phyloP scores from a whole-genome alignment of 371 early-diverging fungal species.

The Catenaria anguillulae region DNA sequence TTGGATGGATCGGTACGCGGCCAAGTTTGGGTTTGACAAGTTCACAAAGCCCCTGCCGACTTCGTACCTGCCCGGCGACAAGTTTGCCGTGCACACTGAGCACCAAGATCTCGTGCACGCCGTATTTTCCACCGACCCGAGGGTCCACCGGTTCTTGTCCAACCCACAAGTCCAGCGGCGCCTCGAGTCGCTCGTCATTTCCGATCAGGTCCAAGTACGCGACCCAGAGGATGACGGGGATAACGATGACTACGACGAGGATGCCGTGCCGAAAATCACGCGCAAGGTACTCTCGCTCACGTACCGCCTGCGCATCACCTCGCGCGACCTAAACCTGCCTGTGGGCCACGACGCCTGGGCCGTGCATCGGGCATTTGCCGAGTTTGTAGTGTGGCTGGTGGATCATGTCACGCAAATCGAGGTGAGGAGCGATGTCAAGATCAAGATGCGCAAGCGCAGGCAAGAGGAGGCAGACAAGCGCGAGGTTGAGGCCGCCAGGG shows the following conservation, averaged over 20 bases:
- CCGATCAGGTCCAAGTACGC: neutral
- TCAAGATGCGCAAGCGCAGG: neutral
- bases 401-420: neutral
- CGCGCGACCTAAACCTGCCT: neutral
- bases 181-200: neutral
- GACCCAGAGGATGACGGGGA: neutral
- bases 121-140: neutral
- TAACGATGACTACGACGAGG: neutral
- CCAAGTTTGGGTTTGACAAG: too few relatives aligned
- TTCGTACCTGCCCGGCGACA: neutral
- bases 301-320: neutral
- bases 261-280: too few relatives aligned
- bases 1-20: too few relatives aligned
- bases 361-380: neutral
- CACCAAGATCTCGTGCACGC: neutral
- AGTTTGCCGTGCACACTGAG: neutral
- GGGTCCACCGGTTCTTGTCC: neutral
- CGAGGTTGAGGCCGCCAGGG: neutral
- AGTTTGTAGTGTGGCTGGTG: neutral
- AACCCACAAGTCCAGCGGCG: neutral
- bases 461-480: neutral
- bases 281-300: neutral
- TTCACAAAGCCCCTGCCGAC: neutral
- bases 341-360: neutral
- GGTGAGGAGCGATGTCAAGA: neutral